Percentiles rank a stretch among this genome's conserved stretches.
Evolutionary conservation across 1,284 basidiomycete genomes (phyloP).

Genomic region (Ceratobasidium papillatum): DNA sequence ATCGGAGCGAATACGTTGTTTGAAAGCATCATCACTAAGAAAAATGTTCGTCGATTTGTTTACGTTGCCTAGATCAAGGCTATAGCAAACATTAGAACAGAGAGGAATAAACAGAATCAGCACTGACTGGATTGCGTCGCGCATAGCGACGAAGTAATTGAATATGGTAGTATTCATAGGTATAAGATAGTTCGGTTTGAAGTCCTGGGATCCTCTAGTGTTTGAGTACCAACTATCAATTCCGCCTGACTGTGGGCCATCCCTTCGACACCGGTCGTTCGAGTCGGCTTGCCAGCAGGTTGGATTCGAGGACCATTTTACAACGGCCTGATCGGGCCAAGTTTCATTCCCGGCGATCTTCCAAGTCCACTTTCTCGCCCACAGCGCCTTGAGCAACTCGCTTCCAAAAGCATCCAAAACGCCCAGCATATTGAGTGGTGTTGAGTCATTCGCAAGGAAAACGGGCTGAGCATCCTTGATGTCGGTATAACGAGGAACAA

Average conservation of each 20-base stretch:
- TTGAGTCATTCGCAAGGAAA: background rate
- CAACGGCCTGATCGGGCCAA: conserved; percentile 38
- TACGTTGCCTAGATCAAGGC: conserved; percentile 35
- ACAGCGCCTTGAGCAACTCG: conserved; percentile 28
- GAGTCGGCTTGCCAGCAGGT: background rate
- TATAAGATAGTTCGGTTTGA: conserved; percentile 3
- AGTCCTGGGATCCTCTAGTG: conserved; percentile 29
- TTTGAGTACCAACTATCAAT: conserved; percentile 36
- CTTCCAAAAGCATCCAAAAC: conserved; percentile 35
- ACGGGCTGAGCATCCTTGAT: conserved; percentile 24
- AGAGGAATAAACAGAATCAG: background rate
- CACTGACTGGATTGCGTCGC: conserved; percentile 31
- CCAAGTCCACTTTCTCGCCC: conserved; percentile 37
- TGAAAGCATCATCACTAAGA: conserved; percentile 5
- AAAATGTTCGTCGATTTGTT: conserved; percentile 24
- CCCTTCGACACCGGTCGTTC: background rate
- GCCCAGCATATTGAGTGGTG: conserved; percentile 34
- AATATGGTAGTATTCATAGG: conserved; percentile 37
- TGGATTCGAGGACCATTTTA: conserved; percentile 16
- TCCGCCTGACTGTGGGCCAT: background rate
- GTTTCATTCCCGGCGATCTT: conserved; percentile 19
- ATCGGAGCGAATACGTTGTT: conserved; percentile 2
- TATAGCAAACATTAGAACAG: background rate
- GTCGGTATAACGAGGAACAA: conserved; percentile 11
- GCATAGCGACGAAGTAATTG: conserved; percentile 32